Percentiles rank a stretch among this genome's conserved stretches.
Evolutionary conservation across 2,329 filamentous ascomycete species (phyloP).

Genomic region (Aspergillus brasiliensis): DNA sequence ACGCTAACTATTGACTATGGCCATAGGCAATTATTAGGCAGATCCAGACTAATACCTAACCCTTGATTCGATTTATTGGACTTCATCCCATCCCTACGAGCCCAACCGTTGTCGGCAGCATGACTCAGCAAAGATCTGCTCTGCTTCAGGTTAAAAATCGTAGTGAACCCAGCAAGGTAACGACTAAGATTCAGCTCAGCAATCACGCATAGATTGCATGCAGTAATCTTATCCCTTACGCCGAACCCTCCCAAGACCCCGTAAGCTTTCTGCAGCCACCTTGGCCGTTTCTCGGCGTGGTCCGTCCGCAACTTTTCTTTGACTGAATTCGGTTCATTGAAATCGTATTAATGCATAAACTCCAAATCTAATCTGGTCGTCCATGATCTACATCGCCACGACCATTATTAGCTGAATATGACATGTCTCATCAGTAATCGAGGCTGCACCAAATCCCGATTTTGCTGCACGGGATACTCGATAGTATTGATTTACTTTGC

Average conservation of each 20-base stretch:
- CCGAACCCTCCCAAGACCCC: conserved; percentile 11
- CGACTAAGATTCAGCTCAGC: neutral
- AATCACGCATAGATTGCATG: neutral
- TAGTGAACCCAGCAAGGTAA: neutral
- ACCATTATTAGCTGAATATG: conserved; percentile 5
- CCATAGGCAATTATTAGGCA: conserved; percentile 11
- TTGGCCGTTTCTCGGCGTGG: neutral
- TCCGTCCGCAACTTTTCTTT: neutral
- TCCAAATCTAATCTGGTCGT: conserved; percentile 10
- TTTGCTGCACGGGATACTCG: conserved; percentile 1
- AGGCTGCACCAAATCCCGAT: neutral
- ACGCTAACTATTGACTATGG: neutral
- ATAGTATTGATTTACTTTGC: conserved; percentile 24
- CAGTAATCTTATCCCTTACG: conserved; percentile 16
- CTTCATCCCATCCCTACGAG: conserved; percentile 7
- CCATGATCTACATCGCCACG: neutral
- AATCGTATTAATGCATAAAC: neutral
- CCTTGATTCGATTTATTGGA: conserved; percentile 20
- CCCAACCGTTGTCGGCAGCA: neutral
- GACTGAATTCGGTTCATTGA: neutral
- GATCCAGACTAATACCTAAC: conserved; percentile 10
- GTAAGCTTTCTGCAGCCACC: neutral
- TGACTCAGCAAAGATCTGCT: neutral
- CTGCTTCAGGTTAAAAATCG: neutral
- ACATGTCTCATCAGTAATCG: conserved; percentile 6